Base-by-base conservation (phyloP, 2,329 filamentous ascomycete genomes). In the Endoconidiophora polonica region DNA sequence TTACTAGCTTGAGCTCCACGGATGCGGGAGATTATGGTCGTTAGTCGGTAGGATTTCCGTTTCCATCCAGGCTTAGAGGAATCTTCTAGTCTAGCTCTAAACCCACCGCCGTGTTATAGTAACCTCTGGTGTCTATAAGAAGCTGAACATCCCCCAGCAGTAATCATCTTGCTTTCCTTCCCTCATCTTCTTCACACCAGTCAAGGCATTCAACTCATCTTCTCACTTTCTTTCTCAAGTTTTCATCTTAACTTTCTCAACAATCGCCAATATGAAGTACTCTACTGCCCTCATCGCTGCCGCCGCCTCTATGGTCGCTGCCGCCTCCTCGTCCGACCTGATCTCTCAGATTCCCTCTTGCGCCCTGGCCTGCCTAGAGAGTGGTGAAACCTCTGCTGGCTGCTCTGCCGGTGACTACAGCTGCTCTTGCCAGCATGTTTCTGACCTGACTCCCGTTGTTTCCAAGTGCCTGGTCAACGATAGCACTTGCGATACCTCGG, bases 401-500 rank as follows among this genome's bases (percentile, higher is more conserved):
- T 54, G 53, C 43, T 16, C 16, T 9, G 4, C 9, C 3, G 53
- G 50, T 14, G 50, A 54, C 44, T 54, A 46, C 50, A 5, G 26
- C n/a, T 54, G 53, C 50, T 48, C 47, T 41, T 54, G 53, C 46
- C 26, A 40, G 33, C 52, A 52, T 37, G 24, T 52, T 22, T 37
- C 24, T 4, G 18, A 33, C n/a, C 26, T 54, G 37, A 49, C 48
- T 18, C 42, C 53, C 22, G 23, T 23, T 23, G 53, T 47, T 12
- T 42, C 49, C 6, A 26, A 38, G n/a, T 54, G 53, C 44, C 46
- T 52, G 18, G 43, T 54, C 23, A 29, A 39, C 12, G 22, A 33
- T 10, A 47, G 58, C 9, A 58, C 60, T 20, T 68, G 66, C 55
- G 55, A 52, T 38, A 49, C 61, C n/a, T 57, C 63, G 2, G 62